These are phyloP conservation scores for Phytophthora niederhauseri DNA, from an alignment of 352 stramenopile species.

Conservation along the genomic window DNA sequence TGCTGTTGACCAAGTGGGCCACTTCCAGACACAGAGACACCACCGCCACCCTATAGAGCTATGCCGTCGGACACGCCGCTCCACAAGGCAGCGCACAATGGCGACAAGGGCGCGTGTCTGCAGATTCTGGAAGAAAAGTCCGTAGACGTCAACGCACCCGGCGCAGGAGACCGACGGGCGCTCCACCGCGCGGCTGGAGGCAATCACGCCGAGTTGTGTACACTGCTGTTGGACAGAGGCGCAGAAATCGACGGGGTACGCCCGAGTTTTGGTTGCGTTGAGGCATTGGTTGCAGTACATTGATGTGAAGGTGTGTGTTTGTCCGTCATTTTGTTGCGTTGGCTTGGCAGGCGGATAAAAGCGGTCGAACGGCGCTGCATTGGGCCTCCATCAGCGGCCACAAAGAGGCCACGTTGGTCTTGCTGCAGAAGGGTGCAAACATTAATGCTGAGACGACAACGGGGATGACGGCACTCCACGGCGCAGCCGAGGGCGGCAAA, in stretches of 20 bases:
- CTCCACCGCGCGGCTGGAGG: slow-evolving; percentile 88
- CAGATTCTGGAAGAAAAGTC: slow-evolving; percentile 90
- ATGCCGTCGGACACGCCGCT: slow-evolving; percentile 92
- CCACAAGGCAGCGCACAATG: slow-evolving; percentile 92
- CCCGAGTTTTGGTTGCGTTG: not conserved
- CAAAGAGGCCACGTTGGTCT: slow-evolving; percentile 87
- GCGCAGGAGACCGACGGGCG: slow-evolving; percentile 85
- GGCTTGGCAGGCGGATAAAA: slow-evolving; percentile 87
- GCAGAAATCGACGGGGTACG: slow-evolving; percentile 87
- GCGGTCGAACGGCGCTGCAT: slow-evolving; percentile 91
- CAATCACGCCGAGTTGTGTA: slow-evolving; percentile 91
- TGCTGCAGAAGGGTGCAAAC: slow-evolving; percentile 86
- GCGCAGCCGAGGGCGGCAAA: slow-evolving; percentile 90
- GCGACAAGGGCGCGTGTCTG: slow-evolving; percentile 87
- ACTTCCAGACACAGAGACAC: slow-evolving; percentile 4
- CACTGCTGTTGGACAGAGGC: slow-evolving; percentile 84
- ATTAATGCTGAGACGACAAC: slow-evolving; percentile 92
- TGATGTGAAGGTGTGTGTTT: slow-evolving; percentile 14
- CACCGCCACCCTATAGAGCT: slow-evolving; percentile 8
- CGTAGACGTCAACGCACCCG: slow-evolving; percentile 88
- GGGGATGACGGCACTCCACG: slow-evolving; percentile 90
- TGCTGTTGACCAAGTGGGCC: slow-evolving; percentile 11
- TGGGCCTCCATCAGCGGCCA: slow-evolving; percentile 94
- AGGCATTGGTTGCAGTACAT: not conserved
- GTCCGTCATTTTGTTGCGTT: slow-evolving; percentile 8